phyloP scores from a whole-genome alignment of 164 flowering plant genomes.

The Nymphaea colorata region DNA sequence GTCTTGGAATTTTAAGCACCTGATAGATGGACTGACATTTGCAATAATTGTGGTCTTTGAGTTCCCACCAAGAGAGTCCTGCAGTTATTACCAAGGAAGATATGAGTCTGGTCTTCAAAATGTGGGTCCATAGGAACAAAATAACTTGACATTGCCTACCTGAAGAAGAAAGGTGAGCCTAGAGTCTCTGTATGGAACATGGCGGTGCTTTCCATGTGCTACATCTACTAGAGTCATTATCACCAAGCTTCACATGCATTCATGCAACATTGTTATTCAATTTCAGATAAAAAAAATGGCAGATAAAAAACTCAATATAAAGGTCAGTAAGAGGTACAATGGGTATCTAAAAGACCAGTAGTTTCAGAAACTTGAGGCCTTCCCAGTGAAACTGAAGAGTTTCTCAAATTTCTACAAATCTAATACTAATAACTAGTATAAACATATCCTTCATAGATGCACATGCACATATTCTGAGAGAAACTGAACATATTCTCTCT shows the following conservation, averaged over 20 bases:
- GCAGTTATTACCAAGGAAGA: slow-evolving; percentile 14
- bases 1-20: slow-evolving; percentile 22
- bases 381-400: too few species aligned
- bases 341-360: too few species aligned
- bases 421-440: too few species aligned
- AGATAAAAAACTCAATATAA: neutral
- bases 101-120: neutral
- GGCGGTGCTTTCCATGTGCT: slow-evolving; percentile 87
- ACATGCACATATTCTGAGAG: too few species aligned
- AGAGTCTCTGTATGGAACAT: slow-evolving; percentile 88
- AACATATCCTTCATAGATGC: too few species aligned
- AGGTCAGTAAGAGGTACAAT: too few species aligned
- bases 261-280: neutral
- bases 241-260: slow-evolving; percentile 38
- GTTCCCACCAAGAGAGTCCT: slow-evolving; percentile 95
- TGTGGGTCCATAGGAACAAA: neutral
- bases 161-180: slow-evolving; percentile 92
- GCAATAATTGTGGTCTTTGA: slow-evolving; percentile 85
- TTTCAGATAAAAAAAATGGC: neutral
- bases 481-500: too few species aligned
- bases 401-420: too few species aligned
- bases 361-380: too few species aligned
- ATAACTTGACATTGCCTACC: slow-evolving; percentile 24
- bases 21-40: slow-evolving; percentile 76
- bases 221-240: slow-evolving; percentile 82